phyloP scores from a whole-genome alignment of 2,329 filamentous ascomycete genomes.

The Pestalotiopsis sp. region DNA sequence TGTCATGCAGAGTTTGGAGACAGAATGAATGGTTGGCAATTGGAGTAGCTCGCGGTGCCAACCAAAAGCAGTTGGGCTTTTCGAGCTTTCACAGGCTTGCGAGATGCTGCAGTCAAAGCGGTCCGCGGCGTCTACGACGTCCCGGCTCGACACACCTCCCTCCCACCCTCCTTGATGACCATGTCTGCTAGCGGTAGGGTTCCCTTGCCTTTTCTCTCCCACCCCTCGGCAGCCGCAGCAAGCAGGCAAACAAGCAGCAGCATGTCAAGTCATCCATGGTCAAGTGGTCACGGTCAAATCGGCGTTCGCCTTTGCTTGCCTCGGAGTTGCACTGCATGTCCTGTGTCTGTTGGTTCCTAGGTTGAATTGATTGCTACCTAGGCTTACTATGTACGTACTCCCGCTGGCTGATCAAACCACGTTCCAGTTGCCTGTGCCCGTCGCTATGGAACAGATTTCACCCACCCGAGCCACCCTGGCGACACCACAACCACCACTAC shows the following conservation, averaged over 20 bases:
- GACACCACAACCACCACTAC: background rate
- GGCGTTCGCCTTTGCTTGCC: background rate
- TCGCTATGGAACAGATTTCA: slow-evolving; percentile 1
- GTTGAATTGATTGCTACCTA: background rate
- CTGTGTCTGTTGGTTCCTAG: background rate
- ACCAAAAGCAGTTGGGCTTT: background rate
- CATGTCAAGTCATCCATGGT: background rate
- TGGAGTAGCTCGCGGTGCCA: background rate
- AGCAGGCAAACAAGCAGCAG: too few relatives aligned
- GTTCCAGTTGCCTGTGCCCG: slow-evolving; percentile 25
- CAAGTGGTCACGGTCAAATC: slow-evolving; percentile 2
- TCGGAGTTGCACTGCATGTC: background rate
- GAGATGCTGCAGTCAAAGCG: background rate
- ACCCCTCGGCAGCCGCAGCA: background rate
- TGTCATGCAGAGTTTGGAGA: background rate
- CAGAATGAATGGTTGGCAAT: background rate
- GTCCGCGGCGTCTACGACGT: background rate
- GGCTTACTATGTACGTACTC: slow-evolving; percentile 21
- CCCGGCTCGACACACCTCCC: background rate
- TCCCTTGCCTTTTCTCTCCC: background rate
- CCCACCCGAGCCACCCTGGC: background rate
- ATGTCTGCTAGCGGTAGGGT: background rate
- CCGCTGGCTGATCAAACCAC: slow-evolving; percentile 27
- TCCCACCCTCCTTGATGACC: background rate
- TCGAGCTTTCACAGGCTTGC: background rate